Base-by-base conservation (phyloP, 768 basidiomycete species). In the Galerina marginata region DNA sequence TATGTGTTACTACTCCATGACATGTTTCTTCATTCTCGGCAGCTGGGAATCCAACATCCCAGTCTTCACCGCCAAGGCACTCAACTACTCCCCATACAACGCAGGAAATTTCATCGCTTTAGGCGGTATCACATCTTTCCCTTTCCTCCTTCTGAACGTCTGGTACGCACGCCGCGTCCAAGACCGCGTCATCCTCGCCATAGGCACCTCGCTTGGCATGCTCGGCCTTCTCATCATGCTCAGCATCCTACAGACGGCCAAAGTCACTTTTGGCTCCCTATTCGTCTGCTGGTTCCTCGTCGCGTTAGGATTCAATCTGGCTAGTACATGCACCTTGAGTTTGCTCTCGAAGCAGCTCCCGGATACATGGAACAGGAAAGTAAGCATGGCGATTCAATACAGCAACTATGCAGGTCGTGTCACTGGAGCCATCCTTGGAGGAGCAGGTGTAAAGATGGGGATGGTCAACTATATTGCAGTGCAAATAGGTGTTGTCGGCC, bases 81-180 rank as follows among this genome's bases (percentile, higher is more conserved):
- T 88, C 67, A 69, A 78, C 66, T 88, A 83, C 78, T 80, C 83
- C 12, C 88, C 87, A 1, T 89, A 82, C 66, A 77, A 80, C 15
- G 86, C 88, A 3, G 89, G 86, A 7, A 89, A 89, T 72, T 86
- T 89, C 73, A 87, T 90, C 70, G 88, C 86, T 25, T 79, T 90
- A 10, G 88, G 88, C 15, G 89, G 87, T 9, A 73, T 83, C 26
- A 75, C 80, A 23, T 78, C 84, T 33, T 83, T 90, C 69, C 89
- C 89, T 3, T 89, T 91, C 78, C 84, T 90, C 55, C 75, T 89
- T 59, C 65, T 79, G 29, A 89, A 88, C 72, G 76, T 90, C 59
- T 71, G 83, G 68, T 73, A 86, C 60, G 83, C 86, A 3, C 79
- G 79, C 23, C 83, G 83, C 51, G 72, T 85, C 12, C 86, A 89